These are phyloP conservation scores for Fusarium nelsonii DNA, from an alignment of 2,329 filamentous ascomycete species.

Conservation along the genomic window DNA sequence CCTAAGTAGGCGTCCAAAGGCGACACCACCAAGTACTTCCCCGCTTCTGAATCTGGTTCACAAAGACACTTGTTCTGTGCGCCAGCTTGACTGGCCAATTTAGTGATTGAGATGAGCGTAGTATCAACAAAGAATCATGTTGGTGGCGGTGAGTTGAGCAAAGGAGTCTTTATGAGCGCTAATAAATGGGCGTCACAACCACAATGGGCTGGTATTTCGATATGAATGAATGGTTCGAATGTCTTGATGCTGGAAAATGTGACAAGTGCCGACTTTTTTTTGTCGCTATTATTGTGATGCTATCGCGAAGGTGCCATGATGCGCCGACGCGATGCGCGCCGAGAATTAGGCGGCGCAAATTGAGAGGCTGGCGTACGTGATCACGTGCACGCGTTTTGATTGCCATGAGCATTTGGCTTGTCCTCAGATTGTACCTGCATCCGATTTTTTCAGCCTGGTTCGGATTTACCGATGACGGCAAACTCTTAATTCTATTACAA, in stretches of 20 bases:
- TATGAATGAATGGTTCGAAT: not conserved
- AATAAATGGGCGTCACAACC: not conserved
- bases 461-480: not conserved
- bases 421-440: not conserved
- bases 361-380: conserved; percentile 41
- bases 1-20: conserved; percentile 17
- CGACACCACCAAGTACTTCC: conserved; percentile 11
- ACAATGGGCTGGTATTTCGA: not conserved
- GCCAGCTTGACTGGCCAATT: conserved; percentile 38
- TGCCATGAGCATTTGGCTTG: not conserved
- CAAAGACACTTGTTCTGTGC: conserved; percentile 24
- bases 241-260: not conserved
- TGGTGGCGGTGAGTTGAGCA: conserved; percentile 38
- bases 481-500: not conserved
- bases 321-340: conserved; percentile 50
- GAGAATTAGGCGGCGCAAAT: conserved; percentile 54
- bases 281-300: conserved; percentile 41
- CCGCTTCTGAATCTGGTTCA: conserved; percentile 6
- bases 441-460: not conserved
- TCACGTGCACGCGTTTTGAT: conserved; percentile 45
- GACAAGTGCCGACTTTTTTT: conserved; percentile 22
- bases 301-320: conserved; percentile 47
- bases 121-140: conserved; percentile 48
- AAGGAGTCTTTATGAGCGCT: conserved; percentile 4
- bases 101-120: conserved; percentile 31